These are phyloP conservation scores for Cyberlindnera maclurae DNA, from an alignment of 805 yeast species.

Conservation along the genomic window DNA sequence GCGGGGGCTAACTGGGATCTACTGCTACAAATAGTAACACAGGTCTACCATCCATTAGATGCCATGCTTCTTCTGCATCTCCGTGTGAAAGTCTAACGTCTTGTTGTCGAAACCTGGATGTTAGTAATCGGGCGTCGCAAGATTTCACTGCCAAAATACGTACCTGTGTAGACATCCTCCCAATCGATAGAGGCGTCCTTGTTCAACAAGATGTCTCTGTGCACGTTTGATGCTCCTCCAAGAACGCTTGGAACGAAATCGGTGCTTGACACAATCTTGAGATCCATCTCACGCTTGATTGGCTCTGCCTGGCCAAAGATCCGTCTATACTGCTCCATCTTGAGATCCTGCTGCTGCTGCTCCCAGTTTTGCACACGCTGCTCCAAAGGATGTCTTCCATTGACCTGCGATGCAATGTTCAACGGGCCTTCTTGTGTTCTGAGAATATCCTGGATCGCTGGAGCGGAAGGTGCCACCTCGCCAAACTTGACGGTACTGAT, in stretches of 20 bases:
- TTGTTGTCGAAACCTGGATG: conserved; percentile 33
- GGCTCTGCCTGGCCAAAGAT: conserved; percentile 93
- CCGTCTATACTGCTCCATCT: conserved; percentile 72
- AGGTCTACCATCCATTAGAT: conserved; percentile 1
- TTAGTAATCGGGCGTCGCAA: conserved; percentile 9
- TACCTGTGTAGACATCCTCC: conserved; percentile 81
- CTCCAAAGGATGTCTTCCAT: conserved; percentile 84
- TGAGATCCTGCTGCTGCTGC: conserved; percentile 56
- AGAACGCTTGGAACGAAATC: conserved; percentile 60
- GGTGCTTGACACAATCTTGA: conserved; percentile 59
- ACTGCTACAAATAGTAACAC: too few relatives aligned
- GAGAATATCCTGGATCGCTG: conserved; percentile 62
- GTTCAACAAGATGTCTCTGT: conserved; percentile 71
- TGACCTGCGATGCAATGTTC: conserved; percentile 48
- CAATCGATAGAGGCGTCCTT: conserved; percentile 77
- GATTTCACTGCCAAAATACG: conserved; percentile 10
- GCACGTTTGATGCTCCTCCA: conserved; percentile 55
- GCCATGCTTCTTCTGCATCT: conserved; percentile 54
- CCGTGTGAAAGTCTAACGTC: conserved; percentile 55
- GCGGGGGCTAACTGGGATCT: too few relatives aligned
- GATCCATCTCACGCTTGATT: conserved; percentile 84
- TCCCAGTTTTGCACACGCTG: conserved; percentile 75
- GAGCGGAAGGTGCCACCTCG: conserved; percentile 51
- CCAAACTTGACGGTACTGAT: conserved; percentile 48
- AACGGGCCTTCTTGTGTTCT: conserved; percentile 58